Evolutionary conservation across 768 basidiomycete species (phyloP).

Genomic region (Russula earlei): DNA sequence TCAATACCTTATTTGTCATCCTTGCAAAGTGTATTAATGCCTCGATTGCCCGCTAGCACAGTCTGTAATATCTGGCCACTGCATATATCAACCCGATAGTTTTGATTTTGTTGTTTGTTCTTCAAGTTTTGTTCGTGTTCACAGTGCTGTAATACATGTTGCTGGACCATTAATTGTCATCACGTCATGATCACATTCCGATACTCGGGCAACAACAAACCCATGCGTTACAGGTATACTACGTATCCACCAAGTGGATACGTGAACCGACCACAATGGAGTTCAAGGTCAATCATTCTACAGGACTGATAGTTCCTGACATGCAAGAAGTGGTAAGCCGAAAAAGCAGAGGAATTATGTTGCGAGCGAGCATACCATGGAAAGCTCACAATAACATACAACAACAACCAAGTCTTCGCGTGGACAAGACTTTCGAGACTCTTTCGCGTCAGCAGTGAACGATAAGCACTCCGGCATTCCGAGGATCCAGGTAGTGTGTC

Average conservation of each 20-base stretch:
- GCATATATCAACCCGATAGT: too few species aligned
- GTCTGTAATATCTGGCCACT: background rate
- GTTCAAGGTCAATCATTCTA: too few species aligned
- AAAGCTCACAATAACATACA: too few species aligned
- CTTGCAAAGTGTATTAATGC: background rate
- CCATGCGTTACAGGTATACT: background rate
- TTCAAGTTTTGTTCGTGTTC: background rate
- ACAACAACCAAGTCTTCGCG: background rate
- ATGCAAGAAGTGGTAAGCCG: too few species aligned
- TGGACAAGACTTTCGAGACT: too few species aligned
- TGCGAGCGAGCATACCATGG: too few species aligned
- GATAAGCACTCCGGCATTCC: slow-evolving; percentile 4
- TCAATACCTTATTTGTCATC: slow-evolving; percentile 29
- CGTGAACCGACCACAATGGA: background rate
- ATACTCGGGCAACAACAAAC: background rate
- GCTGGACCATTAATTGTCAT: background rate
- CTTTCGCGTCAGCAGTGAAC: background rate
- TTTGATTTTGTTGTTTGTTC: background rate
- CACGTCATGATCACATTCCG: background rate
- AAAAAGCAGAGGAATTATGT: too few species aligned
- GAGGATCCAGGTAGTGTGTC: background rate
- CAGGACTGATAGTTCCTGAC: too few species aligned
- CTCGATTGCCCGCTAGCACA: background rate
- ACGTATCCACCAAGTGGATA: background rate
- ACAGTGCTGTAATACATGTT: background rate